A percentile compares a stretch with the other conserved stretches of the same genome.
Evolutionary conservation across 345 rosid genomes (phyloP).

Genomic region (Melastoma malabathricum): DNA sequence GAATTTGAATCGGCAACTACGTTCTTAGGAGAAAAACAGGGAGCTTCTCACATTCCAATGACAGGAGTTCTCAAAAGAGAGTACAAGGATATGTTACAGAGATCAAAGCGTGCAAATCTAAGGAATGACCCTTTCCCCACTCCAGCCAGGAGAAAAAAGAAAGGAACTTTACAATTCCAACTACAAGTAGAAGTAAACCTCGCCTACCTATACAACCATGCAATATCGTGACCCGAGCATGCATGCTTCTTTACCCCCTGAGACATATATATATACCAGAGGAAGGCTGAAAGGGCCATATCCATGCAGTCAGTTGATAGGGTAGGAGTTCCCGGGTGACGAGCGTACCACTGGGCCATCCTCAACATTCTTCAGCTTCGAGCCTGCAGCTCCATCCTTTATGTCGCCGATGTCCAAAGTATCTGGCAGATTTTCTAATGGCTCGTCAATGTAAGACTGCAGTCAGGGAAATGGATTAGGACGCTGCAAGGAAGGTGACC

Average conservation of each 20-base stretch:
- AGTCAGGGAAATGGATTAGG: constrained; percentile 5
- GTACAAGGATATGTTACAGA: too few relatives aligned
- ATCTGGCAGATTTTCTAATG: constrained; percentile 60
- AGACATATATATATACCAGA: not conserved
- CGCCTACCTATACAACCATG: not conserved
- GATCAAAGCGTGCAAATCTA: too few relatives aligned
- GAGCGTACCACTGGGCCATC: constrained; percentile 37
- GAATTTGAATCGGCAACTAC: too few relatives aligned
- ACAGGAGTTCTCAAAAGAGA: too few relatives aligned
- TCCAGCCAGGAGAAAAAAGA: not conserved
- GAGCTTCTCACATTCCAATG: too few relatives aligned
- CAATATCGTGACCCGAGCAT: not conserved
- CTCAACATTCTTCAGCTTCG: constrained; percentile 38
- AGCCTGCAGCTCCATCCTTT: constrained; percentile 23
- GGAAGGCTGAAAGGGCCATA: not conserved
- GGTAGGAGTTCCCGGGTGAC: constrained; percentile 24
- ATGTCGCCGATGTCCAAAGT: constrained; percentile 77
- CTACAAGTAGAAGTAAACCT: not conserved
- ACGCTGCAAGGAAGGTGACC: not conserved
- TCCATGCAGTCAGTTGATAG: constrained; percentile 4
- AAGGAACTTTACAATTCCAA: not conserved
- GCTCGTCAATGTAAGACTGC: constrained; percentile 43
- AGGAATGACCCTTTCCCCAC: too few relatives aligned
- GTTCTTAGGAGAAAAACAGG: too few relatives aligned
- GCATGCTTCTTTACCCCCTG: not conserved